Evolutionary conservation across 345 rosid species (phyloP), one percentile per base, ranked within the genome.

Genomic region (Abelmoschus esculentus): DNA sequence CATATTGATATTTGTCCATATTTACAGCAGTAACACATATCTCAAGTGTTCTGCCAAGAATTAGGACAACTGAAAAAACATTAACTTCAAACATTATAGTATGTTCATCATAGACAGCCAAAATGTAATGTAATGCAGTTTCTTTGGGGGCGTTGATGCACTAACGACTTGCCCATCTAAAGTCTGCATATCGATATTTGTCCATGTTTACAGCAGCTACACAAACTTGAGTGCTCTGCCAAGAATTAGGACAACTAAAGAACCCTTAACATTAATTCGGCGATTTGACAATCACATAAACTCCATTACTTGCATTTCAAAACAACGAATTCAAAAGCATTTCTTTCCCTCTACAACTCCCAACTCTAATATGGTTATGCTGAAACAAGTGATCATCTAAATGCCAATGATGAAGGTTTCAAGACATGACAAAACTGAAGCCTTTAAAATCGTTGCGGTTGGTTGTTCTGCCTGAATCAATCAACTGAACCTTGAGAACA

Each of bases 131-230:
- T 29, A 67, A 69, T 40, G 65, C 10, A 70, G 73, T 56, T 59
- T 59, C 73, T 70, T 70, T 46, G 59, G 44, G 66, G 66, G 66
- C 73, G 46, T 7, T 8, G 28, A 49, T 17, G 52, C 8, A 42
- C 73, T 46, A 4, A 44, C n/a, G 0, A 3, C 6, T 26, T 6
- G 66, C 73, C 73, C 66, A 70, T 57, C 57, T 70, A 70, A 58
- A 44, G 8, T 66, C 73, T 59, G 53, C 58, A 70, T 60, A 36
- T 59, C 31, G 28, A 59, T 70, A 18, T 70, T 9, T 70, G 73
- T 59, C 66, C 73, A 46, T 59, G 34, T 70, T 59, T 70, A 70
- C 73, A 70, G 57, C 73, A 70, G 57, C 32, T 18, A 19, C 69
- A 50, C 67, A 47, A 5, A 46, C 66, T 60, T 34, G 7, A 60